Percentiles rank a stretch among this genome's conserved stretches.
These are phyloP conservation scores for Daldinia vernicosa DNA, from an alignment of 495 filamentous ascomycete species.

Conservation along the genomic window DNA sequence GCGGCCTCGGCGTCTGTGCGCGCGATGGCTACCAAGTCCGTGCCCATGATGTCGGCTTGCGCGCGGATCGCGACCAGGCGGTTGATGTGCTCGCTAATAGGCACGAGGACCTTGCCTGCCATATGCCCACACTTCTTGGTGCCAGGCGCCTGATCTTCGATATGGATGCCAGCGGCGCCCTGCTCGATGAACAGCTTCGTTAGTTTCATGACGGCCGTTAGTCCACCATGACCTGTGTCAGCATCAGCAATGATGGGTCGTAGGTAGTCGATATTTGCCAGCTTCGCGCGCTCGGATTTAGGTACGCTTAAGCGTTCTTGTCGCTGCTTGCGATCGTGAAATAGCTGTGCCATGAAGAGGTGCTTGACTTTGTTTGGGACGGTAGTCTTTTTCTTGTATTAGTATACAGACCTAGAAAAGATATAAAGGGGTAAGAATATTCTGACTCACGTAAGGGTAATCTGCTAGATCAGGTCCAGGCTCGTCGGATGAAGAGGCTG, in stretches of 20 bases:
- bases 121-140: conserved; percentile 99
- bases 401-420: conserved; percentile 8
- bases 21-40: conserved; percentile 87
- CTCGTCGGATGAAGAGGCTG: conserved; percentile 91
- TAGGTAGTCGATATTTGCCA: conserved; percentile 91
- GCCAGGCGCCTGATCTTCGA: conserved; percentile 97
- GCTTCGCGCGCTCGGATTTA: conserved; percentile 72
- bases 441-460: conserved; percentile 84
- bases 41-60: conserved; percentile 98
- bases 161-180: conserved; percentile 96
- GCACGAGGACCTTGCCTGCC: conserved; percentile 98
- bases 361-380: conserved; percentile 98
- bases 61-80: conserved; percentile 95
- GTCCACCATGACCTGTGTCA: conserved; percentile 95
- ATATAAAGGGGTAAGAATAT: not conserved
- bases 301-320: conserved; percentile 89
- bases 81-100: conserved; percentile 98
- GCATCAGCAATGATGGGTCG: conserved; percentile 97
- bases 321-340: conserved; percentile 98
- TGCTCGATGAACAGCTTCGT: conserved; percentile 98
- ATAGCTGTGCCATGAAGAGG: conserved; percentile 96
- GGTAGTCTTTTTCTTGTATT: conserved; percentile 71
- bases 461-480: conserved; percentile 98
- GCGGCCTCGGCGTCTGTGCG: conserved; percentile 98
- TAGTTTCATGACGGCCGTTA: conserved; percentile 98